Base-by-base conservation (phyloP, 441 rosid species). In the Gossypium davidsonii region DNA sequence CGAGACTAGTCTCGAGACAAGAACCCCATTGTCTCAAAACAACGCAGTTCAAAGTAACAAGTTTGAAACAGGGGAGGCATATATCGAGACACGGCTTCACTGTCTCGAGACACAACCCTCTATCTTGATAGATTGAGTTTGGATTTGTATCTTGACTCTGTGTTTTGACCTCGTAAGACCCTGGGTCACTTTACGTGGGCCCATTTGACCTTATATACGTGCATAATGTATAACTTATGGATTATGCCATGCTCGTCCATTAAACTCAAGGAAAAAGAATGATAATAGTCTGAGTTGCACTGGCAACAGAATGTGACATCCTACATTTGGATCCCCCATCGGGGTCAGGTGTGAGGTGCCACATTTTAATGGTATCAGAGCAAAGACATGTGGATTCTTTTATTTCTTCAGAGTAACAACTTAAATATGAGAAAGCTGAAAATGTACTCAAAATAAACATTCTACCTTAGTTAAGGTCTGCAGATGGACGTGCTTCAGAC, bases 381-480 rank as follows among this genome's bases (percentile, higher is more conserved):
- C 12, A 1, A n/a, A 48, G 23, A 25, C 25, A 4, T 51, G 25
- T 3, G 2, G 2, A n/a, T 15, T 67, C 28, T 25, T 67, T 67
- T 17, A 3, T 49, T 67, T 49, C 25, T 67, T 17, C 23, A 48
- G 37, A 12, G 4, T 21, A 23, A 46, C 14, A 44, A 66, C 31
- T 15, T 48, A 48, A 67, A 49, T 49, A 26, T 9, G 23, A 67
- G 57, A 49, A 4, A 67, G 4, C 44, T 49, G 6, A 28, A 66
- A 15, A 15, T 37, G 53, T 31, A 59, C 18, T 62, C 52, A 39
- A 51, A 51, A 37, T 53, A 56, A 59, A 39, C 17, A 70, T 39
- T 42, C 55, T 15, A 94, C 98, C 97, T 91, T 94, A 17, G 95
- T 91, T 74, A 94, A 79, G 67, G 97, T 94, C 78, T 94, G 97